Base-by-base conservation (phyloP, 2,329 filamentous ascomycete genomes). In the Cucurbitaria berberidis region DNA sequence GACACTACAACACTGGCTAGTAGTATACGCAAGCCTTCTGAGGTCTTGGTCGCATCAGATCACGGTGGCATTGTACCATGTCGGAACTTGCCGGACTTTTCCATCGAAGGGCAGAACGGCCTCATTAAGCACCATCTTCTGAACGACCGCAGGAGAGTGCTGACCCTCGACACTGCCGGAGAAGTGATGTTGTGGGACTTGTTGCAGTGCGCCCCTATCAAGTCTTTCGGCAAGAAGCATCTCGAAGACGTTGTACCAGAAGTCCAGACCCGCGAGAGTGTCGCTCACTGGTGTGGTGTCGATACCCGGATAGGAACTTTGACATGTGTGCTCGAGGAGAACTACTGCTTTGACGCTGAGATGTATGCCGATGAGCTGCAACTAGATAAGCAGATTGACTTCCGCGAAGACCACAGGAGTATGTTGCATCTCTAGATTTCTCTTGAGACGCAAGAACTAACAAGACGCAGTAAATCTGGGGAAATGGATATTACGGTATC, bases 161-260 rank as follows among this genome's bases (percentile, higher is more conserved):
- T 99, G 60, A 99, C 95, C 0, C 80, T 96, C 46, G 95, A 99
- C 74, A 97, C 95, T 2, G 93, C 93, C 1, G 95, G 95, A 15
- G 95, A 99, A 69, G 93, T 98, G 2, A 80, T 97, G 41, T 78
- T 99, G 60, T 99, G 95, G 95, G 95, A 99, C 80, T 80, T 99
- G 34, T 82, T 99, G 40, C 86, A 89, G 87, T 98, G 95, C 71
- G 84, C 89, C 68, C 91, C 91, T 0, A 87, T 98, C 48, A 85
- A 91, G 73, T 91, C 89, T n/a, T 99, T 95, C 74, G 95, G 95
- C 38, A 97, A 97, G 77, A 86, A 89, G 39, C 90, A 98, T 75
- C 82, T 99, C 3, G 93, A 98, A 68, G 93, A 98, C 71, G 91
- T 99, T 8, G 89, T 92, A 53, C 86, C 87, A 0, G 84, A 92